Evolutionary conservation across 2,329 filamentous ascomycete species (phyloP).

Genomic region (Botrytis elliptica): DNA sequence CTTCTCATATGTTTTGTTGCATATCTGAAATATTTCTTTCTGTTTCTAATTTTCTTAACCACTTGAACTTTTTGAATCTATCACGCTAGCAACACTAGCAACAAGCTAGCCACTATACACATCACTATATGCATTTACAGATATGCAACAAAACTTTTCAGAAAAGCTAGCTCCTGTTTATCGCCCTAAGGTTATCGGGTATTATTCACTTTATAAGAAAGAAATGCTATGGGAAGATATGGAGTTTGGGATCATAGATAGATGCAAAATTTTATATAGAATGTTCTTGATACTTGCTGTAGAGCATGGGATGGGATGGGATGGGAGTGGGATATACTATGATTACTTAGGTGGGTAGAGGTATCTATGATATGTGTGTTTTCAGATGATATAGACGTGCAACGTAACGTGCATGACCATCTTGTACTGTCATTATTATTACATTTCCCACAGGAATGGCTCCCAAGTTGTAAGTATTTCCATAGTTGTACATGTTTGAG

Average conservation of each 20-base stretch:
- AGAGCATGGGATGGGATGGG: background rate
- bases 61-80: too few species aligned
- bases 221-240: background rate
- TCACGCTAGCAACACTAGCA: too few species aligned
- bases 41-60: fast-evolving
- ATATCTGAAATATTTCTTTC: too few species aligned
- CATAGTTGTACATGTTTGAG: background rate
- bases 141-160: background rate
- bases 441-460: background rate
- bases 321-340: background rate
- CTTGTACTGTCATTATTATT: background rate
- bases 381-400: background rate
- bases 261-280: background rate
- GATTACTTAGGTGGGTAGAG: background rate
- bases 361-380: background rate
- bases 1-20: too few species aligned
- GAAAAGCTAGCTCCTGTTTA: background rate
- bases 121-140: background rate
- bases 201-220: background rate
- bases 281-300: background rate
- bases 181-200: background rate
- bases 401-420: background rate
- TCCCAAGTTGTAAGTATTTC: background rate
- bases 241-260: background rate
- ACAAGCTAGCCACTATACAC: background rate